Conservation (phyloP, 768 basidiomycete species). For the Cubamyces lactineus region DNA sequence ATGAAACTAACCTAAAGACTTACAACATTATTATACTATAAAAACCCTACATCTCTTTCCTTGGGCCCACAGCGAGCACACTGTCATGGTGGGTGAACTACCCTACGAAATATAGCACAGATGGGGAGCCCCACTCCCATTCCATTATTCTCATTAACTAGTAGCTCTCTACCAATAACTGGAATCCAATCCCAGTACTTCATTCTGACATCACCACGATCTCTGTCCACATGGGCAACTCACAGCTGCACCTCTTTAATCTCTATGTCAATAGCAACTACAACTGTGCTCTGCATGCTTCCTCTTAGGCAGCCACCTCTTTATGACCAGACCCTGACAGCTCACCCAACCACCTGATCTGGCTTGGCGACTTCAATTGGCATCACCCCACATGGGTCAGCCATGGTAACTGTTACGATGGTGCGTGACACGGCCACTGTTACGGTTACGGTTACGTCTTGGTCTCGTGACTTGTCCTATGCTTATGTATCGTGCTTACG, state of each 20-base stretch:
- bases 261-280: conserved; percentile 42
- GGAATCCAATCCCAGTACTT: conserved; percentile 13
- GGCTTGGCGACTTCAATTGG: too few species aligned
- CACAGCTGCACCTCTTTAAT: conserved; percentile 38
- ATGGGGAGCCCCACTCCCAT: background rate
- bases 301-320: conserved; percentile 1
- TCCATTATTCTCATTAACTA: conserved; percentile 23
- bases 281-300: conserved; percentile 22
- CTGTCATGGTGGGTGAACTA: conserved; percentile 29
- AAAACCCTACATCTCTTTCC: conserved; percentile 41
- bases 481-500: too few species aligned
- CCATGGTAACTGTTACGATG: too few species aligned
- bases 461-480: too few species aligned
- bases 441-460: too few species aligned
- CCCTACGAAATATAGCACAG: conserved; percentile 27
- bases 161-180: conserved; percentile 18
- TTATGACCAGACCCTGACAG: background rate
- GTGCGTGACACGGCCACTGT: too few species aligned
- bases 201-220: conserved; percentile 37
- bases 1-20: conserved; percentile 4
- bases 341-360: conserved; percentile 28
- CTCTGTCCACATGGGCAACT: conserved; percentile 22
- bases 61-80: conserved; percentile 22
- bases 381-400: conserved; percentile 47
- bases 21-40: conserved; percentile 43